Percentiles rank a stretch among this genome's conserved stretches.
These are phyloP conservation scores for Leccinum colubrinum DNA, from an alignment of 1,284 basidiomycete species.

Conservation along the genomic window DNA sequence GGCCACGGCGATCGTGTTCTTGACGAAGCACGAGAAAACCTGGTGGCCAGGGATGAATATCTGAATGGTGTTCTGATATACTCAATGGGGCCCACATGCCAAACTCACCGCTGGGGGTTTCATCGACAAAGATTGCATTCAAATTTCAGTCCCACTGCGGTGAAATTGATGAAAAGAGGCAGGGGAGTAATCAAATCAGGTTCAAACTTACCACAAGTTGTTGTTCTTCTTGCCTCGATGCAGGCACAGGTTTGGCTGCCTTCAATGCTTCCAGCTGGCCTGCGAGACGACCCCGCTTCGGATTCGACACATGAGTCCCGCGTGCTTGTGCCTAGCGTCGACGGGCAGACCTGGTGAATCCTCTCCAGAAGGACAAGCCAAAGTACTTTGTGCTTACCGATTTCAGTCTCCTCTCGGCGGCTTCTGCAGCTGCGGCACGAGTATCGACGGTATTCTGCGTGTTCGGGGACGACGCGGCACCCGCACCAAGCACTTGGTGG, in stretches of 20 bases:
- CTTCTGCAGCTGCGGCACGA: constrained; percentile 63
- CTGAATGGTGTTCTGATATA: constrained; percentile 20
- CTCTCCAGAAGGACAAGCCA: constrained; percentile 11
- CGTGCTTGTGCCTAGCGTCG: constrained; percentile 49
- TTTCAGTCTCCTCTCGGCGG: constrained; percentile 64
- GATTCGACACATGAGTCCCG: constrained; percentile 60
- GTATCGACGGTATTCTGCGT: constrained; percentile 39
- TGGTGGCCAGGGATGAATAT: constrained; percentile 30
- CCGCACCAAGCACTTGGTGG: constrained; percentile 49
- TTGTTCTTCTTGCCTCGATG: constrained; percentile 48
- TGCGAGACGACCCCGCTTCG: constrained; percentile 62
- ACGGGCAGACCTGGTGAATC: constrained; percentile 19
- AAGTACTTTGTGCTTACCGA: constrained; percentile 43
- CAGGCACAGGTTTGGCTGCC: constrained; percentile 44
- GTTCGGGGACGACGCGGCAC: constrained; percentile 28
- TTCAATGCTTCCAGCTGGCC: constrained; percentile 52
- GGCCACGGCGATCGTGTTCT: constrained; percentile 31
- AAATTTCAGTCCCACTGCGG: constrained; percentile 32
- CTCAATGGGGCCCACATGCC: constrained; percentile 15
- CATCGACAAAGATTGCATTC: constrained; percentile 23
- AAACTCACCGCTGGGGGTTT: constrained; percentile 22
- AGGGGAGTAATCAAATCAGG: constrained; percentile 17
- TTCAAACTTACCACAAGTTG: constrained; percentile 56
- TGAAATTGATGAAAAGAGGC: constrained; percentile 28
- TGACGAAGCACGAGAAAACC: constrained; percentile 35